Evolutionary conservation across 225 moss, liverwort and hornwort genomes (phyloP).

Genomic region (Pleurozium schreberi): DNA sequence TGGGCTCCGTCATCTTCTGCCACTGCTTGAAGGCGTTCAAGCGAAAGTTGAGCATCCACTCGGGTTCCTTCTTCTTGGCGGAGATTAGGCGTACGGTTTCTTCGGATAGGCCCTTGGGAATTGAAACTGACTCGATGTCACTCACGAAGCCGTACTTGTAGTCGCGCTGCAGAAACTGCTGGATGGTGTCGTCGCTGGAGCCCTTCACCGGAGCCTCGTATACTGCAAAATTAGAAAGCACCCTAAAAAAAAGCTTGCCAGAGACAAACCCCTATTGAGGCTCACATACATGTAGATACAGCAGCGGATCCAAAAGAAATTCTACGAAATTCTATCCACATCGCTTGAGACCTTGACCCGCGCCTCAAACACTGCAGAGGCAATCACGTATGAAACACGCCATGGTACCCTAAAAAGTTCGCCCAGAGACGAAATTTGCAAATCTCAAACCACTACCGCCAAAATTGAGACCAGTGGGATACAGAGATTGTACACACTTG

Average conservation of each 20-base stretch:
- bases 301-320: not conserved
- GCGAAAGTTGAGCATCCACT: slow-evolving; percentile 96
- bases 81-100: slow-evolving; percentile 80
- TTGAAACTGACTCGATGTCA: slow-evolving; percentile 87
- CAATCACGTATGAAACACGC: not conserved
- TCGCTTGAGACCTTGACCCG: not conserved
- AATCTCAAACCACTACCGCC: not conserved
- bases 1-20: slow-evolving; percentile 92
- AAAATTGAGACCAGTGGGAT: not conserved
- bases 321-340: not conserved
- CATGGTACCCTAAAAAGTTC: not conserved
- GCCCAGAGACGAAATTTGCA: not conserved
- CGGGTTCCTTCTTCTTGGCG: slow-evolving; percentile 89
- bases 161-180: slow-evolving; percentile 80
- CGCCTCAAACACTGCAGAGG: not conserved
- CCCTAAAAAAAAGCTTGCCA: not conserved
- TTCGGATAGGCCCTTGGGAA: slow-evolving; percentile 87
- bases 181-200: slow-evolving; percentile 71
- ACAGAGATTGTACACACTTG: not conserved
- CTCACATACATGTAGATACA: not conserved
- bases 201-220: slow-evolving; percentile 31
- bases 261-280: not conserved
- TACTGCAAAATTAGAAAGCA: not conserved
- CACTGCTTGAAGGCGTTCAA: slow-evolving; percentile 81
- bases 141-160: slow-evolving; percentile 96